A percentile compares a stretch with the other conserved stretches of the same genome.
Conservation (phyloP, 2,329 filamentous ascomycete genomes). For the Cordyceps fumosorosea region DNA sequence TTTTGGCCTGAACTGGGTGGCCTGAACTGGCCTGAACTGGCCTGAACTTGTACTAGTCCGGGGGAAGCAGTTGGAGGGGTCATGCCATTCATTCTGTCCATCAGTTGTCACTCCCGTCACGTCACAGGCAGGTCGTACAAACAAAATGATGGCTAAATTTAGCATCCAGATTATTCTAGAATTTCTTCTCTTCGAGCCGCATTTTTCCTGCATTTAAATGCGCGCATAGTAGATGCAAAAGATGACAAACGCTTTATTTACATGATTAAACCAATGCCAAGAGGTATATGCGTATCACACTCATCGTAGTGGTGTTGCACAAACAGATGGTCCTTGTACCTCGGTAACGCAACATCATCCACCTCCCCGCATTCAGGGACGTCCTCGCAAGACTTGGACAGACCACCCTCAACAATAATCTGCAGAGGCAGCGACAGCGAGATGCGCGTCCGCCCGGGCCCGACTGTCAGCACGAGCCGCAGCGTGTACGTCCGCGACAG, state of each 20-base stretch:
- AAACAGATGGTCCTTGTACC: neutral
- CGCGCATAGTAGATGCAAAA: neutral
- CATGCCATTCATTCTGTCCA: no score
- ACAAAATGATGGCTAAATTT: no score
- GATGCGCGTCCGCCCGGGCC: neutral
- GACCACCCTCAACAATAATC: neutral
- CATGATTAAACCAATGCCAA: neutral
- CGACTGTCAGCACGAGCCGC: neutral
- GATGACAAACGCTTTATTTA: neutral
- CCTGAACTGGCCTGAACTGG: no score
- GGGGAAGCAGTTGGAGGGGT: no score
- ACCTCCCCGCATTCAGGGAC: neutral
- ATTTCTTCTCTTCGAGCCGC: no score
- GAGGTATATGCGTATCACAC: neutral
- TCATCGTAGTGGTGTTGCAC: neutral
- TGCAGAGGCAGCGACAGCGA: neutral
- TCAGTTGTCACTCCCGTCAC: no score
- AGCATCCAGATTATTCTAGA: no score
- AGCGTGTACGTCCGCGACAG: constrained; percentile 6
- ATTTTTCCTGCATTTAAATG: no score
- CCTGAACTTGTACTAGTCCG: no score
- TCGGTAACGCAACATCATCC: neutral
- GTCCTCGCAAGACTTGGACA: neutral
- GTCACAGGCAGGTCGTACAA: no score
- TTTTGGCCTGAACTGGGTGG: no score